These are phyloP conservation scores for Amanita phalloides DNA, from an alignment of 768 basidiomycete species.

Conservation along the genomic window DNA sequence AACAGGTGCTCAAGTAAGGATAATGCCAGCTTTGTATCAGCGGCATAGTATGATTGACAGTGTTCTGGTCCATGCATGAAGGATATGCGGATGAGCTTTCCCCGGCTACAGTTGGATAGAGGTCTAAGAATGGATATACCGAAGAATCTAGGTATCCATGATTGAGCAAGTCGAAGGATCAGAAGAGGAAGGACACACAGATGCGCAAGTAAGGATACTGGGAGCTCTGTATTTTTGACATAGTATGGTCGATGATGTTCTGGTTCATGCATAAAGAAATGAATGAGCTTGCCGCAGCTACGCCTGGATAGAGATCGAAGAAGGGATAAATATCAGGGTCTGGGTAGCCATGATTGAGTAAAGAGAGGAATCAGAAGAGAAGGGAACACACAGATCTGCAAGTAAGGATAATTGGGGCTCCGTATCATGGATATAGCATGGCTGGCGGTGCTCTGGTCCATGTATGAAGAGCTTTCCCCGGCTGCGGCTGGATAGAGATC, in stretches of 20 bases:
- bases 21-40: neutral
- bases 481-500: conserved; percentile 12
- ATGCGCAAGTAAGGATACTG: conserved; percentile 25
- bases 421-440: neutral
- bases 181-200: neutral
- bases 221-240: conserved; percentile 3
- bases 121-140: conserved; percentile 12
- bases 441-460: neutral
- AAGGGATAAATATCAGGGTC: conserved; percentile 26
- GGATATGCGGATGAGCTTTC: no score
- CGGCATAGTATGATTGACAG: neutral
- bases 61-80: neutral
- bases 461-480: neutral
- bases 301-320: conserved; percentile 12
- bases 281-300: no score
- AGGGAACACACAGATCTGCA: conserved; percentile 18
- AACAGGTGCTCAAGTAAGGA: no score
- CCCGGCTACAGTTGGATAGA: conserved; percentile 10
- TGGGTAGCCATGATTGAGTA: conserved; percentile 9
- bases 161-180: no score
- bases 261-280: conserved; percentile 6
- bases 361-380: neutral
- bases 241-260: conserved; percentile 11
- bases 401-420: conserved; percentile 13
- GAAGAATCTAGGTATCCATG: conserved; percentile 7